These are phyloP conservation scores for Hericium coralloides DNA, from an alignment of 768 basidiomycete species.

Conservation along the genomic window DNA sequence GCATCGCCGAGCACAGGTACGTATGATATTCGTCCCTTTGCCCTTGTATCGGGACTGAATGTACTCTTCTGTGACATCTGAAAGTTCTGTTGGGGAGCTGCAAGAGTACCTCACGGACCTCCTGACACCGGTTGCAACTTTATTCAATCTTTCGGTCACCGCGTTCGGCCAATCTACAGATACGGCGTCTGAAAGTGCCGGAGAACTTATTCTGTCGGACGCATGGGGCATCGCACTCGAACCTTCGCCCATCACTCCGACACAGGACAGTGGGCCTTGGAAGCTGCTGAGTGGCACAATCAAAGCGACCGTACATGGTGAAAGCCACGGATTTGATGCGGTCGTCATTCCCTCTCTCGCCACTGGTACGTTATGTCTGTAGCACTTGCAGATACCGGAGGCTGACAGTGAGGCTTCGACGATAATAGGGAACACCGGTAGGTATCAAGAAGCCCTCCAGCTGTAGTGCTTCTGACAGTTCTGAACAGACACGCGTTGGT, in stretches of 20 bases:
- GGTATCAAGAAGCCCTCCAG: slow-evolving; percentile 1
- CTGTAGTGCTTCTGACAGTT: too few relatives aligned
- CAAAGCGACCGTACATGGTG: slow-evolving; percentile 21
- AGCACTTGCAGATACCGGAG: too few relatives aligned
- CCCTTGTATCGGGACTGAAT: neutral
- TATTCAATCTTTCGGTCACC: slow-evolving; percentile 31
- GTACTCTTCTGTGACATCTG: neutral
- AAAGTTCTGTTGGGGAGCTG: slow-evolving; percentile 21
- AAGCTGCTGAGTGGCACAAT: slow-evolving; percentile 35
- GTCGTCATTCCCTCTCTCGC: slow-evolving; percentile 21
- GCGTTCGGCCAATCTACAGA: slow-evolving; percentile 26
- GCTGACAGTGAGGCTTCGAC: too few relatives aligned
- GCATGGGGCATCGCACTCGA: slow-evolving; percentile 24
- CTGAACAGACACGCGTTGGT: slow-evolving; percentile 31
- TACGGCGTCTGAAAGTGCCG: slow-evolving; percentile 16
- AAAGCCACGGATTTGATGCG: slow-evolving; percentile 15
- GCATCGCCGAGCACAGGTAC: slow-evolving; percentile 21
- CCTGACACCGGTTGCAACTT: slow-evolving; percentile 18
- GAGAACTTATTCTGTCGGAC: slow-evolving; percentile 27
- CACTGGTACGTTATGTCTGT: slow-evolving; percentile 23
- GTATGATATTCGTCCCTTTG: neutral
- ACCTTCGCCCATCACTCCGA: slow-evolving; percentile 35
- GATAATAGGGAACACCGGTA: slow-evolving; percentile 23
- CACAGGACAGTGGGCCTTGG: slow-evolving; percentile 26
- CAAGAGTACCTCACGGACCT: slow-evolving; percentile 20